Conservation (phyloP, 139 green algal genomes). For the Coelastrella sp. region DNA sequence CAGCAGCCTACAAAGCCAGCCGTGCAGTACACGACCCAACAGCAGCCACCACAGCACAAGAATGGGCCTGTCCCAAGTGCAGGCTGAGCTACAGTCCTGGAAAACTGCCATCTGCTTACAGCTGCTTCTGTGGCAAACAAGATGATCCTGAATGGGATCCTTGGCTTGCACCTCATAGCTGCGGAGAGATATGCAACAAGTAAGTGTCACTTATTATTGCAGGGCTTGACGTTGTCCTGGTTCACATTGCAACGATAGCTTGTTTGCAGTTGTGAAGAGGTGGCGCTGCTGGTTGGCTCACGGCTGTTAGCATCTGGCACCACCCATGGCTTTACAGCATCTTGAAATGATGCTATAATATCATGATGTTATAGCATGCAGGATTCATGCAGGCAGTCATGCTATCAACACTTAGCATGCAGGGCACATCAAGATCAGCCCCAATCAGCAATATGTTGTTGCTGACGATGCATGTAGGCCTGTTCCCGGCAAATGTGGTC, state of each 20-base stretch:
- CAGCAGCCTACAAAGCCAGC: constrained; percentile 35
- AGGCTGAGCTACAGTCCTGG: constrained; percentile 58
- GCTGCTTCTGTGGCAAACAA: constrained; percentile 83
- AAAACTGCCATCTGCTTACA: constrained; percentile 68
- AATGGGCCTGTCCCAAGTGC: constrained; percentile 90
- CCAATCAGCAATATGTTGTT: too few relatives aligned
- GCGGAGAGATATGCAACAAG: constrained; percentile 73
- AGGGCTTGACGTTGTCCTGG: not conserved
- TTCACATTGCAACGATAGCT: too few relatives aligned
- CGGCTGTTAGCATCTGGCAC: too few relatives aligned
- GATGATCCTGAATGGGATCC: constrained; percentile 53
- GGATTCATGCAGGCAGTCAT: too few relatives aligned
- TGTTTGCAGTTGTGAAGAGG: too few relatives aligned
- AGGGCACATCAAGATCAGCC: too few relatives aligned
- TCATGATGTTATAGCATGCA: too few relatives aligned
- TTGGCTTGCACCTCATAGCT: constrained; percentile 79
- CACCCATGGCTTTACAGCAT: too few relatives aligned
- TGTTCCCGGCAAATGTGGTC: constrained; percentile 62
- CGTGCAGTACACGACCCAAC: not conserved
- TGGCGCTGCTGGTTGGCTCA: too few relatives aligned
- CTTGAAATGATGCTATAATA: too few relatives aligned
- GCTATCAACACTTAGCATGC: too few relatives aligned
- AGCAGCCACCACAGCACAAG: constrained; percentile 21
- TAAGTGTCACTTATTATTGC: too few relatives aligned
- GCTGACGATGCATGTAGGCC: not conserved